These are phyloP conservation scores for Pulveroboletus sp. DNA, from an alignment of 1,284 basidiomycete genomes.

Conservation along the genomic window DNA sequence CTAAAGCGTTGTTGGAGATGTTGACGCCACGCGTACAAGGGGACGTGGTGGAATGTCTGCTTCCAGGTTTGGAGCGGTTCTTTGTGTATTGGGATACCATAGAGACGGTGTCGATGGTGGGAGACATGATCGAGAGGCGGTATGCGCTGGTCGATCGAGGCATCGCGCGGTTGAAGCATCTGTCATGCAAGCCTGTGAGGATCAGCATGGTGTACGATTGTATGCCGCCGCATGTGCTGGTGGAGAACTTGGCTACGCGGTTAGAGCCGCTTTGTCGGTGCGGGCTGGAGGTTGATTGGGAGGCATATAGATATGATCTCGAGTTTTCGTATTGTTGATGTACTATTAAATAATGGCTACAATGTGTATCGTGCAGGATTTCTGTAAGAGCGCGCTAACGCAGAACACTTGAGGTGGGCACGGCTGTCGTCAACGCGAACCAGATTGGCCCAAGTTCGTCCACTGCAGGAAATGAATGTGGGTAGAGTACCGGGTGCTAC, in stretches of 20 bases:
- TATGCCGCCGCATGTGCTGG: constrained; percentile 13
- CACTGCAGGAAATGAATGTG: too few relatives aligned
- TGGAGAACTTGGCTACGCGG: constrained; percentile 24
- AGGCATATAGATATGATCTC: constrained; percentile 24
- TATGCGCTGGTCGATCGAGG: constrained; percentile 19
- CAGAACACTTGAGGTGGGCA: too few relatives aligned
- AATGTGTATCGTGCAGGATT: too few relatives aligned
- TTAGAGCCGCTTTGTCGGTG: constrained; percentile 23
- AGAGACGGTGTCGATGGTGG: constrained; percentile 30
- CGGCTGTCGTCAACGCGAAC: too few relatives aligned
- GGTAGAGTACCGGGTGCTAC: too few relatives aligned
- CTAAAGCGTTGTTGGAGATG: constrained; percentile 16
- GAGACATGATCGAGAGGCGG: constrained; percentile 29
- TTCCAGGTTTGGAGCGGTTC: constrained; percentile 24
- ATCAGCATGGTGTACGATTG: constrained; percentile 20
- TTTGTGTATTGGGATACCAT: constrained; percentile 29
- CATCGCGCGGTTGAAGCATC: constrained; percentile 19
- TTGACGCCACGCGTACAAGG: constrained; percentile 23
- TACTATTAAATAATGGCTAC: too few relatives aligned
- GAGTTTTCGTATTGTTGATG: constrained; percentile 24
- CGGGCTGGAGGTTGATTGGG: constrained; percentile 30
- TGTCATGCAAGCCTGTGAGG: constrained; percentile 28
- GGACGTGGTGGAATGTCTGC: constrained; percentile 19
- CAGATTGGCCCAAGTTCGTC: too few relatives aligned
- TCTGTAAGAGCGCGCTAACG: too few relatives aligned